Evolutionary conservation across 2,329 filamentous ascomycete species (phyloP), one percentile per base, ranked within the genome.

Genomic region (Neopestalotiopsis rosae): DNA sequence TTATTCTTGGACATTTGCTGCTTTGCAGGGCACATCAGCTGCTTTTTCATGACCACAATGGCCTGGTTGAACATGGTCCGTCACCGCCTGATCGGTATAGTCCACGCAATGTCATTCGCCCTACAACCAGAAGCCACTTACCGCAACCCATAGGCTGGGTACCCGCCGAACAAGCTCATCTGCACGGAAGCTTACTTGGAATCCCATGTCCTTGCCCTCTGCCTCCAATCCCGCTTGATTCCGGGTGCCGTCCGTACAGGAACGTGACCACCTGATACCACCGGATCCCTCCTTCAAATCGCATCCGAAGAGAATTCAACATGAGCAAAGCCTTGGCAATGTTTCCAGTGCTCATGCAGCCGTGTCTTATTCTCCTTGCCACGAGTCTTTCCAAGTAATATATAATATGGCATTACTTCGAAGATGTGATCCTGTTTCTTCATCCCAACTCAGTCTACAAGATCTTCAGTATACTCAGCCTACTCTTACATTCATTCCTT

Each of bases 401-500:
- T 83, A 84, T 84, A 85, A 83, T 74, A 74, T 68, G 70, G 66
- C 65, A 67, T 64, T 72, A 71, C 61, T 69, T 74, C 71, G 70
- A 70, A 67, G 69, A 42, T 66, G 72, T 68, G 76, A 74, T 58
- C 72, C 67, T 69, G 70, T 71, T 69, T 74, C 69, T 75, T 77
- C 79, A 81, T 79, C 77, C 70, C 73, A 74, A 69, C 72, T 73
- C 71, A 78, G 78, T 66, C 32, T 66, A 14, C 28, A 66, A 80
- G 74, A 78, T 75, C 74, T 76, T 73, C 74, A 72, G 77, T 76
- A 70, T 79, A 69, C 65, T 61, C 68, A 72, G 69, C 71, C 71
- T 71, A 75, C 73, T 79, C 79, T 77, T 79, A 69, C 73, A 71
- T 76, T 80, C 81, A 81, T 82, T 83, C 81, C 79, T 82, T 79